Base-by-base conservation (phyloP, 1,284 basidiomycete species). In the Inonotus obliquus region DNA sequence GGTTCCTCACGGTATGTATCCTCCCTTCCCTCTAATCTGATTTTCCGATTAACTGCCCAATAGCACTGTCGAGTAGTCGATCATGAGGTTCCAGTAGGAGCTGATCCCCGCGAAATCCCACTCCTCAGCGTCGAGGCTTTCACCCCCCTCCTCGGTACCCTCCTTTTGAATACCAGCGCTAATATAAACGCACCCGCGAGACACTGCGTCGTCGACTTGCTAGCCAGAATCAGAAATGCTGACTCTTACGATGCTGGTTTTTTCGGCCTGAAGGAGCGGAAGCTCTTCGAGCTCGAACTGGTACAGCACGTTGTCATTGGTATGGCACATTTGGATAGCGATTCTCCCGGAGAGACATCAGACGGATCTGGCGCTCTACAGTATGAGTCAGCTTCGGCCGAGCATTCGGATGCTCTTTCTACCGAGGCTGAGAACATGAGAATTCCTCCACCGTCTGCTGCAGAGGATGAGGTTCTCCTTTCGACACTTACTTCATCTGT, bases 101-200 rank as follows among this genome's bases (percentile, higher is more conserved):
- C 71, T 3, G 71, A 71, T 19, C 54, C 62, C 4, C 52, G 37
- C 41, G 59, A 44, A 25, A 27, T 49, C 21, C 81, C 87, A 0
- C 70, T 75, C 38, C 85, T 98, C 57, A 83, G 87, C 54, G 91
- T 94, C 4, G 86, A 90, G 67, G 85, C 90, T 9, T 98, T 98
- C 76, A 96, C 95, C 1, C 92, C 94, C 4, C 87, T 98, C 56
- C 81, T 98, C 19, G 95, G 93, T 55, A 91, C 92, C 0, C 78
- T 98, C 41, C 80, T 98, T 23, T 83, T 97, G 59, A 94, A 89
- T 70, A 81, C 87, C 13, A 94, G 92, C 70, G 81, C 82, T 23
- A 75, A 81, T 58, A 85, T 97, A 45, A 87, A 88, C 35, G 86
- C 86, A 27, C 81, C 86, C 2, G 86, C 92, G 17, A 84, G 94